phyloP scores from a whole-genome alignment of 345 rosid genomes.

The Raphanus sativus region DNA sequence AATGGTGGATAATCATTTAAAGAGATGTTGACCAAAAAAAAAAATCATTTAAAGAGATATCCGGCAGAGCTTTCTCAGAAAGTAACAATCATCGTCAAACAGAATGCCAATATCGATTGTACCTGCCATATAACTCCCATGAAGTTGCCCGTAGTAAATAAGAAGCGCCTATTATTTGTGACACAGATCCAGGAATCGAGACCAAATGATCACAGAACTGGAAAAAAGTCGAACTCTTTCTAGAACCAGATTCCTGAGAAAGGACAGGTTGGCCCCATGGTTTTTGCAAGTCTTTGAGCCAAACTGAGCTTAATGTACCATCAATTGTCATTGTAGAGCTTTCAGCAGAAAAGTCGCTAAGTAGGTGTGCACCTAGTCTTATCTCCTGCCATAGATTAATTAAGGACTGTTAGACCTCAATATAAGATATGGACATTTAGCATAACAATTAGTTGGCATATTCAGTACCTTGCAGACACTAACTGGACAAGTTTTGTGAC shows the following conservation, averaged over 20 bases:
- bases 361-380: constrained; percentile 68
- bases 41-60: not conserved
- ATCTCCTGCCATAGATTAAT: constrained; percentile 57
- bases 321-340: constrained; percentile 61
- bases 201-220: constrained; percentile 67
- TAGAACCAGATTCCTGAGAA: constrained; percentile 55
- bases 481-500: constrained; percentile 78
- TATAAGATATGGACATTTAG: constrained; percentile 21
- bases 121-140: constrained; percentile 99
- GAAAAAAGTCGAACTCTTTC: constrained; percentile 49
- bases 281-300: constrained; percentile 80
- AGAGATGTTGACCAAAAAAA: too few species aligned
- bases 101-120: constrained; percentile 24
- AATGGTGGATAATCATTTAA: not conserved
- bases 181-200: constrained; percentile 81
- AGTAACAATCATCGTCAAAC: constrained; percentile 3
- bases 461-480: constrained; percentile 84
- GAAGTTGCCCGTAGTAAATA: constrained; percentile 86
- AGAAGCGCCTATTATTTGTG: constrained; percentile 84
- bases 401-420: constrained; percentile 30
- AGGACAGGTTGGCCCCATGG: constrained; percentile 55
- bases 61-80: not conserved
- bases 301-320: constrained; percentile 70
- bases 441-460: constrained; percentile 21
- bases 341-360: constrained; percentile 75